These are phyloP conservation scores for Backusella luteola DNA, from an alignment of 192 early-diverging fungal genomes.

Conservation along the genomic window DNA sequence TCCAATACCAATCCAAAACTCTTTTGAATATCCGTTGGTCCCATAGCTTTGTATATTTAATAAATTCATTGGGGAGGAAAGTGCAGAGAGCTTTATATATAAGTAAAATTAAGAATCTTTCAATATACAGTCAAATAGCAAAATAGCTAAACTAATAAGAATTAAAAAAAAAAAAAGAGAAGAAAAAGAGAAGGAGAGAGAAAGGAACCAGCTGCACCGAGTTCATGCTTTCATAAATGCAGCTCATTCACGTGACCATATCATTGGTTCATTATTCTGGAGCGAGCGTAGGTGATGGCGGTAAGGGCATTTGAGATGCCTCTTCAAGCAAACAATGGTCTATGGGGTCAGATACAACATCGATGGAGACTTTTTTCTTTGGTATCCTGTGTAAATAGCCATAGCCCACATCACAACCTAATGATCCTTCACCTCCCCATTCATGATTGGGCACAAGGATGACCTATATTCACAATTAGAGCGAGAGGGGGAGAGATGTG, in stretches of 20 bases:
- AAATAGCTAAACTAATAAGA: not conserved
- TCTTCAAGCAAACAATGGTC: not conserved
- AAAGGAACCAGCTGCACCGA: not conserved
- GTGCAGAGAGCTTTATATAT: not conserved
- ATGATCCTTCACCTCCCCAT: slow-evolving; percentile 69
- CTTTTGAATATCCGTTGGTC: slow-evolving; percentile 12
- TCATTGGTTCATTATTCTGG: not conserved
- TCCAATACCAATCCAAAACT: slow-evolving; percentile 30
- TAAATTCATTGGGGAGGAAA: not conserved
- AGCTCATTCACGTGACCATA: not conserved
- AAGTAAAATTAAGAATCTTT: not conserved
- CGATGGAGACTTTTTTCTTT: not conserved
- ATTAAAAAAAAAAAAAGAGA: not conserved
- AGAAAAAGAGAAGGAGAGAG: not conserved
- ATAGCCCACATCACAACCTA: slow-evolving; percentile 76
- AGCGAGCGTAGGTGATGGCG: not conserved
- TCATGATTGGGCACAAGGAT: slow-evolving; percentile 63
- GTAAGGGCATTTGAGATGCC: not conserved
- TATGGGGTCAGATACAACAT: not conserved
- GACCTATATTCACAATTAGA: slow-evolving; percentile 38
- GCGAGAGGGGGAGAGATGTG: not conserved
- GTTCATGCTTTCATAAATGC: not conserved
- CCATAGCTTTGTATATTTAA: not conserved
- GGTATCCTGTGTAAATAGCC: slow-evolving; percentile 47
- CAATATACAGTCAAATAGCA: not conserved